These are phyloP conservation scores for Arthrobotrys entomopaga DNA, from an alignment of 2,329 filamentous ascomycete species.

Conservation along the genomic window DNA sequence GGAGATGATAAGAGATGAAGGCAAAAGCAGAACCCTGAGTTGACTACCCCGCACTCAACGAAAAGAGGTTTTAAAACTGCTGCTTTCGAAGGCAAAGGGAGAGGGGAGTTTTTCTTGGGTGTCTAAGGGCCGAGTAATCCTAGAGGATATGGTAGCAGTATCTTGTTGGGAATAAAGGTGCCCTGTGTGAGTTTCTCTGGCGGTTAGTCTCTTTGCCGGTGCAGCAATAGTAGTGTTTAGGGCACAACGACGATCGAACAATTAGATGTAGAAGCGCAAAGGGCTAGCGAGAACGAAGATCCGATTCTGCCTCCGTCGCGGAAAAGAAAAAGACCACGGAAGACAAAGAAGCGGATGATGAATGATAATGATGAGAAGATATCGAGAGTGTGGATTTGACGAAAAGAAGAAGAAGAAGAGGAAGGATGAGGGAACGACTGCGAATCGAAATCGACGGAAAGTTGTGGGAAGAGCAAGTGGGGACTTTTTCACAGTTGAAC, in stretches of 20 bases:
- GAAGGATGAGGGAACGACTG: conserved; percentile 9
- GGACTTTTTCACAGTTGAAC: conserved; percentile 1
- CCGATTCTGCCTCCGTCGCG: conserved; percentile 5
- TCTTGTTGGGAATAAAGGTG: too few relatives aligned
- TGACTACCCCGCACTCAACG: background rate
- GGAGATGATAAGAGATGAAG: background rate
- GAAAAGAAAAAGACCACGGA: background rate
- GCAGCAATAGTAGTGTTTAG: background rate
- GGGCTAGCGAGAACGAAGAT: conserved; percentile 9
- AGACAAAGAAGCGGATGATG: background rate
- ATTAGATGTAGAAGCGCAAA: conserved; percentile 1
- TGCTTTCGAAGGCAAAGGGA: background rate
- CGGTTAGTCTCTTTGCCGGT: background rate
- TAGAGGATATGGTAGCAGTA: too few relatives aligned
- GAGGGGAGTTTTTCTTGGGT: too few relatives aligned
- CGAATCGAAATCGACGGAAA: background rate
- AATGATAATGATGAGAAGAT: background rate
- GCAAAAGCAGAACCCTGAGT: background rate
- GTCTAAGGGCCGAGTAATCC: too few relatives aligned
- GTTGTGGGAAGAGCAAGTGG: background rate
- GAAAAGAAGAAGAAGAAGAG: conserved; percentile 27
- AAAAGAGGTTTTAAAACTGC: background rate
- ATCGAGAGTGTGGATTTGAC: conserved; percentile 8
- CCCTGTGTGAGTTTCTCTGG: background rate
- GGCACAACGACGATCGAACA: conserved; percentile 10